Base-by-base conservation (phyloP, 2,329 filamentous ascomycete species). In the Dothistroma pini region DNA sequence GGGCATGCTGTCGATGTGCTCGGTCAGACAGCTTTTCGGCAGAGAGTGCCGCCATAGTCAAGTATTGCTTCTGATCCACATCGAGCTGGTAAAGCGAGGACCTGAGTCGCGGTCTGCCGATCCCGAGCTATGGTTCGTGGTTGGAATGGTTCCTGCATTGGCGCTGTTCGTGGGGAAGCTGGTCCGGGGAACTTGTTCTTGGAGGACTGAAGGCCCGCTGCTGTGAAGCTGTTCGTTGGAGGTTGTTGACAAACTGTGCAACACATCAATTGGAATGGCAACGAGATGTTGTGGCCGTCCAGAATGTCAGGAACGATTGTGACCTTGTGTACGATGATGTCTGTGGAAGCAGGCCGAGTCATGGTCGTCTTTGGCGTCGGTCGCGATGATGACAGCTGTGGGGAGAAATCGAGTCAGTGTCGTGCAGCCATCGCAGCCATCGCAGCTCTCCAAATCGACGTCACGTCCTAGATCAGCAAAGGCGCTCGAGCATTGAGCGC, bases 111-210 rank as follows among this genome's bases (percentile, higher is more conserved):
- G 51, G n/a, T 21, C 51, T 53, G 51, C 51, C 16, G 51, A 53
- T 53, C 51, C n/a, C 25, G 25, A 34, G 22, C 22, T 53, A 35
- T 53, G 51, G 51, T 32, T 53, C 31, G 51, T 35, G 51, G 51
- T 53, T 35, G 51, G n/a, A 31, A n/a, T 12, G 10, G 51, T 53
- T 53, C 51, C 51, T 53, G 51, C 51, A 53, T 53, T 35, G 51
- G 51, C 21, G 51, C 31, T n/a, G 12, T 53, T 34, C n/a, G 8
- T 53, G 25, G 31, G 51, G 31, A 35, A 53, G 25, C 29, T 31
- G 25, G 10, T 34, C 31, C 51, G 12, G 29, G 31, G n/a, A 21
- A 53, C 22, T 11, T 51, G 4, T 51, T 29, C 48, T 29, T 3
- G 22, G 9, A 12, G 3, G 21, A 11, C 10, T 19, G 21, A 29